Percentiles rank a stretch among this genome's conserved stretches.
Evolutionary conservation across 2,329 filamentous ascomycete genomes (phyloP).

Genomic region (Stachybotrys chartarum): DNA sequence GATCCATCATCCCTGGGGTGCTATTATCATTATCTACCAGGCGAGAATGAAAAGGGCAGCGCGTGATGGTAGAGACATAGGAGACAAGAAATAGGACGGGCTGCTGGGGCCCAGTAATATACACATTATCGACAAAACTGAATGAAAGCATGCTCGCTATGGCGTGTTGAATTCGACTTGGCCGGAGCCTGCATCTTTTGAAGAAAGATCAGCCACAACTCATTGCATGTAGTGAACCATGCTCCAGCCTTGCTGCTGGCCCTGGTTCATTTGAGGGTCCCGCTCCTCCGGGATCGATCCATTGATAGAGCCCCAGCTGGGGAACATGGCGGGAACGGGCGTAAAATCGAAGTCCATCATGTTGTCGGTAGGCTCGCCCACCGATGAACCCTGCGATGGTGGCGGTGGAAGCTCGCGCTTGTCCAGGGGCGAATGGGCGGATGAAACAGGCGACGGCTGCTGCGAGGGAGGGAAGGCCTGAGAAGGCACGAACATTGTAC

Average conservation of each 20-base stretch:
- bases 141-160: slow-evolving; percentile 3
- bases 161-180: slow-evolving; percentile 1
- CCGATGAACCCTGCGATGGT: slow-evolving; percentile 13
- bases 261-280: slow-evolving; percentile 11
- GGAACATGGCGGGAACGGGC: slow-evolving; percentile 26
- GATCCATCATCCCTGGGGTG: slow-evolving; percentile 9
- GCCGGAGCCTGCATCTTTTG: too few species aligned
- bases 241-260: slow-evolving; percentile 16
- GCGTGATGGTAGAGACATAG: slow-evolving; percentile 4
- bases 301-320: slow-evolving; percentile 33
- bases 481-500: slow-evolving; percentile 23
- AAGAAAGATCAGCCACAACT: background rate
- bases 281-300: slow-evolving; percentile 25
- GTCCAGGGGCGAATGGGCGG: slow-evolving; percentile 23
- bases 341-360: slow-evolving; percentile 39
- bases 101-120: slow-evolving; percentile 3
- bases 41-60: slow-evolving; percentile 5
- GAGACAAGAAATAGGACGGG: slow-evolving; percentile 3
- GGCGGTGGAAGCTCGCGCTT: slow-evolving; percentile 29
- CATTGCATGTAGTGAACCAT: slow-evolving; percentile 25
- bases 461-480: slow-evolving; percentile 18
- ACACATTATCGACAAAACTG: background rate
- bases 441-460: slow-evolving; percentile 24
- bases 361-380: slow-evolving; percentile 10
- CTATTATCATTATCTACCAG: slow-evolving; percentile 27